Evolutionary conservation across 768 basidiomycete genomes (phyloP).

Genomic region (Mycena latifolia): DNA sequence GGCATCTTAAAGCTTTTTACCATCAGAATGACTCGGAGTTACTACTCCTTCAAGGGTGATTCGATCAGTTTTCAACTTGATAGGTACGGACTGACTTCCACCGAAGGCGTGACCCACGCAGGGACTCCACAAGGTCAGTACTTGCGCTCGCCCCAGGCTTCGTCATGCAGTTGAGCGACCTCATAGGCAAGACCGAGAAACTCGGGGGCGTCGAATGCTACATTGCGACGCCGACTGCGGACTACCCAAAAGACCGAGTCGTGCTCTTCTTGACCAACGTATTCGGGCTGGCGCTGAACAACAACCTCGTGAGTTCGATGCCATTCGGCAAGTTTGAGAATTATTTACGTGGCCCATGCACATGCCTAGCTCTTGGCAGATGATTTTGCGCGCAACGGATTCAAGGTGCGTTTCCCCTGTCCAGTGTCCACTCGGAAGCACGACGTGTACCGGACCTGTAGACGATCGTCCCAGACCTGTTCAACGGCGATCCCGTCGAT

Average conservation of each 20-base stretch:
- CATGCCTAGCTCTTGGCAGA: slow-evolving; percentile 49
- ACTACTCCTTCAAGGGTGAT: slow-evolving; percentile 5
- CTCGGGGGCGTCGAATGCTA: slow-evolving; percentile 55
- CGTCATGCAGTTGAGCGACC: background rate
- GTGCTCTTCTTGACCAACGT: slow-evolving; percentile 58
- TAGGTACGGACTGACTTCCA: too few species aligned
- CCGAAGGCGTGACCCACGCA: too few species aligned
- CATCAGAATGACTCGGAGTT: too few species aligned
- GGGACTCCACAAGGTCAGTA: background rate
- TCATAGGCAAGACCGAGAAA: slow-evolving; percentile 49
- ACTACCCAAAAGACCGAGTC: slow-evolving; percentile 58
- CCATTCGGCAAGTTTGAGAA: background rate
- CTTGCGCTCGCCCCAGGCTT: too few species aligned
- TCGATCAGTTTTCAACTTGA: background rate
- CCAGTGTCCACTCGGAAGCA: slow-evolving; percentile 8
- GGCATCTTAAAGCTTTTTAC: too few species aligned
- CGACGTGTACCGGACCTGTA: slow-evolving; percentile 5
- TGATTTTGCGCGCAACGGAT: slow-evolving; percentile 53
- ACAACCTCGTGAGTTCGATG: slow-evolving; percentile 2
- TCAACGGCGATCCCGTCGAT: slow-evolving; percentile 33
- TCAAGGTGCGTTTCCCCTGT: slow-evolving; percentile 38
- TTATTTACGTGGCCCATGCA: background rate
- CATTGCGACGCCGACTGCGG: slow-evolving; percentile 52
- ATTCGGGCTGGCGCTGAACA: slow-evolving; percentile 46
- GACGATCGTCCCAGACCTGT: slow-evolving; percentile 32